phyloP scores from a whole-genome alignment of 345 rosid species.

The Heritiera fomes region DNA sequence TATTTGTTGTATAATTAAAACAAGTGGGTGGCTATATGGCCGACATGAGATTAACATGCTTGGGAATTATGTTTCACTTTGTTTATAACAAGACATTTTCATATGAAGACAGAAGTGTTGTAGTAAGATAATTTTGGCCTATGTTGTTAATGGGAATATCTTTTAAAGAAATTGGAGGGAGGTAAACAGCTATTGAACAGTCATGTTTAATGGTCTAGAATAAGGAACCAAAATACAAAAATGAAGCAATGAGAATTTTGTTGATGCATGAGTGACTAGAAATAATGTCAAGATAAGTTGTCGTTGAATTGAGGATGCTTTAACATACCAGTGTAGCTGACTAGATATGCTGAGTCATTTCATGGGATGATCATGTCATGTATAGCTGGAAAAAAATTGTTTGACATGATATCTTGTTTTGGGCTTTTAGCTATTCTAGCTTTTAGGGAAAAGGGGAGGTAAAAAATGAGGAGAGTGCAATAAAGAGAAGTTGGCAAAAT shows the following conservation, averaged over 20 bases:
- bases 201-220: not conserved
- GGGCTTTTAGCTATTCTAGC: not conserved
- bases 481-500: not conserved
- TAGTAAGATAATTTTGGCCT: not conserved
- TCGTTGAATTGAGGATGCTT: not conserved
- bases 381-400: not conserved
- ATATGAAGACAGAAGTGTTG: not conserved
- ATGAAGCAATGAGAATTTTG: not conserved
- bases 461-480: not conserved
- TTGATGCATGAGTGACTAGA: not conserved
- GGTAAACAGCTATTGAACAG: not conserved
- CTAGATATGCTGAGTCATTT: not conserved
- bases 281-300: not conserved
- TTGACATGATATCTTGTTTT: not conserved
- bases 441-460: not conserved
- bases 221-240: not conserved
- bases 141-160: not conserved
- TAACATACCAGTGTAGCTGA: not conserved
- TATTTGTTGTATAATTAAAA: not conserved
- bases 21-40: slow-evolving; percentile 11
- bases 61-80: slow-evolving; percentile 13
- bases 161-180: not conserved
- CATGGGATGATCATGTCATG: not conserved
- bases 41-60: slow-evolving; percentile 5
- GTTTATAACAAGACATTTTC: not conserved